Base-by-base conservation (phyloP, 2,329 filamentous ascomycete genomes). In the Uncinocarpus reesii region DNA sequence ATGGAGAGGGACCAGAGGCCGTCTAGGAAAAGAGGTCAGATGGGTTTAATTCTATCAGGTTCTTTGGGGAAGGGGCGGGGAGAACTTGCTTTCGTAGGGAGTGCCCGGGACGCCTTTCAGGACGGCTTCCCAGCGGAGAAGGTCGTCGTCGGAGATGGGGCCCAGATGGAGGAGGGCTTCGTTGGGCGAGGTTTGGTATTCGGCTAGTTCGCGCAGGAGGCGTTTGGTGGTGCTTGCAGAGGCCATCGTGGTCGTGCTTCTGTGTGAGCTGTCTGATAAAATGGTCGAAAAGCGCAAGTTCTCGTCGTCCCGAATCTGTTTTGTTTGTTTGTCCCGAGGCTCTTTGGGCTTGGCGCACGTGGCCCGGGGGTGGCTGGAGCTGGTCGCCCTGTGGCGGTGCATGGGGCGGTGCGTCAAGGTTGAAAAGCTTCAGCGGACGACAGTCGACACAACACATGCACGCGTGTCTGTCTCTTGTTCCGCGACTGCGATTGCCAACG, bases 1-100 rank as follows among this genome's bases (percentile, higher is more conserved):
- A 98, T 88, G 61, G 70, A 65, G 58, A 98, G 79, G 52, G 84
- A 80, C 89, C 89, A 98, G 58, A 82, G 79, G 53, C 92, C 92
- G 61, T 73, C 79, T 76, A 43, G 28, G 28, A 11, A 2, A 23
- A 15, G 13, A 5, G 16, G 42, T 53, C 28, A 32, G 34, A 10
- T 42, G 2, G 28, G 26, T 20, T 21, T 32, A 7, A 10, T 28
- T 24, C 49, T 32, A 36, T 29, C 43, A 38, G 24, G 38, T 31
- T 29, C 3, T 28, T 15, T 29, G 16, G 4, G 23, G 23, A 13
- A 38, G 32, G 23, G 23, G 21, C n/a, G 36, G 35, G 34, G 21
- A 5, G 23, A 11, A 15, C 8, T 21, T 65, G 78, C 78, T 75
- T 71, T 80, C 76, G 52, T 81, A 81, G 16, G 75, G 75, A 3